phyloP scores from a whole-genome alignment of 441 rosid species.

The Bruguiera hainesii region DNA sequence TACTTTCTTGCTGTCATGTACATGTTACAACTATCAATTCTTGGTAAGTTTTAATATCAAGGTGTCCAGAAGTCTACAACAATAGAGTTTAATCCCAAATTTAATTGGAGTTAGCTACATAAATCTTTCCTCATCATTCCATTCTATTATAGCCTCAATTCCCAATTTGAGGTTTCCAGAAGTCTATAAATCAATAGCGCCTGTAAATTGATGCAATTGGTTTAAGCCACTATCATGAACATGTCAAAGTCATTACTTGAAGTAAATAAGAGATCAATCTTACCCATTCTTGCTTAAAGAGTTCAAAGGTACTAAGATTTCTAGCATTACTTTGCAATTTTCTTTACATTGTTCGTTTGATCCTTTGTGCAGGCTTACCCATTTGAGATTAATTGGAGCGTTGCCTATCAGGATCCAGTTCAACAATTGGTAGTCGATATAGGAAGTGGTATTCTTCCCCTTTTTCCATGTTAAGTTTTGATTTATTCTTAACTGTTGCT shows the following conservation, averaged over 20 bases:
- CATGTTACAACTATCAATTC: background rate
- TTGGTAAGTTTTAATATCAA: background rate
- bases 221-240: background rate
- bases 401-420: slow-evolving; percentile 38
- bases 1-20: background rate
- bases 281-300: background rate
- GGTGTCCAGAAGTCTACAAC: background rate
- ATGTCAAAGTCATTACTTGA: background rate
- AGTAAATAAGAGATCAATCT: background rate
- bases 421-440: slow-evolving; percentile 65
- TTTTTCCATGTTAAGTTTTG: background rate
- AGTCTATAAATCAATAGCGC: background rate
- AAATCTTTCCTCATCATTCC: too few relatives aligned
- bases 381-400: slow-evolving; percentile 50
- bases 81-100: background rate
- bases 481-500: background rate
- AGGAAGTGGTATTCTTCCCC: slow-evolving; percentile 54
- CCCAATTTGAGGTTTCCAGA: background rate
- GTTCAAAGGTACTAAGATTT: background rate
- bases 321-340: slow-evolving; percentile 2
- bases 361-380: slow-evolving; percentile 59
- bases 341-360: slow-evolving; percentile 12
- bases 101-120: too few relatives aligned
- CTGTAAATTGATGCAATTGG: background rate
- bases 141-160: too few relatives aligned